Evolutionary conservation across 2,329 filamentous ascomycete genomes (phyloP).

Genomic region (Cladosporium sp.): DNA sequence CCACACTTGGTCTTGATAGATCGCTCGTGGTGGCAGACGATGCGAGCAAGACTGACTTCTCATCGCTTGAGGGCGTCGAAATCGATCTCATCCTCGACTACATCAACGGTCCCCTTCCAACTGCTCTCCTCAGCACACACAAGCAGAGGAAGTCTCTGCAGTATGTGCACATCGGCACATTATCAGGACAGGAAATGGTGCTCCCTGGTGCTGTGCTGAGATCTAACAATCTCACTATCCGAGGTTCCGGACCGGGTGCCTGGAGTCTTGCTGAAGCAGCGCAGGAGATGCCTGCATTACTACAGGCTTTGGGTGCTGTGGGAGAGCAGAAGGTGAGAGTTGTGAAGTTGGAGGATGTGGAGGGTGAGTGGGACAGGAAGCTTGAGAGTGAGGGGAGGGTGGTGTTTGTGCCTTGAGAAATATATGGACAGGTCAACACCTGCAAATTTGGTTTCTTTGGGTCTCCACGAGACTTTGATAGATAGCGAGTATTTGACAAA

Average conservation of each 20-base stretch:
- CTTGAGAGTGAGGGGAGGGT: conserved; percentile 19
- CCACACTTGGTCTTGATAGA: conserved; percentile 44
- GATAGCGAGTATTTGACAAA: neutral
- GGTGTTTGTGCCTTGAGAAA: conserved; percentile 5
- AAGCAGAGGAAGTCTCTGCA: conserved; percentile 48
- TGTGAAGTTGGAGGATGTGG: conserved; percentile 29
- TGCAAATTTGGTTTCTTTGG: neutral
- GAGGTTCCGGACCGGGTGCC: conserved; percentile 32
- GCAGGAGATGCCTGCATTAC: conserved; percentile 27
- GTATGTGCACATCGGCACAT: conserved; percentile 55
- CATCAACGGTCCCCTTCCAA: conserved; percentile 52
- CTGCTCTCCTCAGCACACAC: conserved; percentile 46
- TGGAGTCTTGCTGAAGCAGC: conserved; percentile 29
- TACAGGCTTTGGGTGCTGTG: conserved; percentile 23
- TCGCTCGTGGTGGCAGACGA: conserved; percentile 46
- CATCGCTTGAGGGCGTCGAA: conserved; percentile 35
- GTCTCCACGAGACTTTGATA: neutral
- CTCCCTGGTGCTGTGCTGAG: conserved; percentile 50
- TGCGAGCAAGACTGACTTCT: conserved; percentile 45
- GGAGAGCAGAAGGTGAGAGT: conserved; percentile 29
- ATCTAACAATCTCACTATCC: conserved; percentile 49
- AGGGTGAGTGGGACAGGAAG: conserved; percentile 28
- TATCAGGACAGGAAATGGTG: conserved; percentile 43
- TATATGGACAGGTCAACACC: neutral
- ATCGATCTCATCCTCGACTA: conserved; percentile 61